Evolutionary conservation across 345 rosid genomes (phyloP).

Genomic region (Acer campestre): DNA sequence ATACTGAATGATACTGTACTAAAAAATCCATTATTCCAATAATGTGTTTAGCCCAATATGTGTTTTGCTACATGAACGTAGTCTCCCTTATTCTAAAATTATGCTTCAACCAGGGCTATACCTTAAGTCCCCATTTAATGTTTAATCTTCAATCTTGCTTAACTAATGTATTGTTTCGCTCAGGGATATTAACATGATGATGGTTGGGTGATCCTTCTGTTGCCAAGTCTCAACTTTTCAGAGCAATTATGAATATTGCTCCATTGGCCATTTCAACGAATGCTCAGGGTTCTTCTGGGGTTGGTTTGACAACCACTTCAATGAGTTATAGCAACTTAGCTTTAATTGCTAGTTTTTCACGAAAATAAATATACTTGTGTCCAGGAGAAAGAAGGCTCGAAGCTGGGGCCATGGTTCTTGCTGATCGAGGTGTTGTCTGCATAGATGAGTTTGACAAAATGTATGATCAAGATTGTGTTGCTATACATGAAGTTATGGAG

Average conservation of each 20-base stretch:
- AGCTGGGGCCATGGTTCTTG: slow-evolving; percentile 99
- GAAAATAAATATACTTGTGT: slow-evolving; percentile 13
- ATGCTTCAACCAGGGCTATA: background rate
- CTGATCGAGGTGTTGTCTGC: slow-evolving; percentile 94
- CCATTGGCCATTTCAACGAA: slow-evolving; percentile 98
- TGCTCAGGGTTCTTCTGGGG: slow-evolving; percentile 99
- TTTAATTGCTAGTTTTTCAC: slow-evolving; percentile 1
- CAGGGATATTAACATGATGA: slow-evolving; percentile 99
- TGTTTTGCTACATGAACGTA: background rate
- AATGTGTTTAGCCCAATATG: background rate
- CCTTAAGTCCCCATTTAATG: background rate
- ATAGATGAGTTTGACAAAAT: slow-evolving; percentile 99
- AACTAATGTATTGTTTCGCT: slow-evolving; percentile 17
- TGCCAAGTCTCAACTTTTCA: slow-evolving; percentile 95
- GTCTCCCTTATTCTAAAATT: background rate
- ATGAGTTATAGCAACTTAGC: background rate
- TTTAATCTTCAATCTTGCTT: background rate
- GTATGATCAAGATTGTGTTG: slow-evolving; percentile 99
- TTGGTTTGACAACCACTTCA: slow-evolving; percentile 65
- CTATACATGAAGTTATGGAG: slow-evolving; percentile 99
- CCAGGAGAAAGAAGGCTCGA: slow-evolving; percentile 98
- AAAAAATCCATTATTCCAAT: background rate
- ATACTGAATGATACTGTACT: background rate
- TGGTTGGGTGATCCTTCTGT: slow-evolving; percentile 99
- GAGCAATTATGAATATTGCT: slow-evolving; percentile 97